A percentile compares a stretch with the other conserved stretches of the same genome.
phyloP scores from a whole-genome alignment of 345 rosid genomes.

The Capsella bursapastoris region DNA sequence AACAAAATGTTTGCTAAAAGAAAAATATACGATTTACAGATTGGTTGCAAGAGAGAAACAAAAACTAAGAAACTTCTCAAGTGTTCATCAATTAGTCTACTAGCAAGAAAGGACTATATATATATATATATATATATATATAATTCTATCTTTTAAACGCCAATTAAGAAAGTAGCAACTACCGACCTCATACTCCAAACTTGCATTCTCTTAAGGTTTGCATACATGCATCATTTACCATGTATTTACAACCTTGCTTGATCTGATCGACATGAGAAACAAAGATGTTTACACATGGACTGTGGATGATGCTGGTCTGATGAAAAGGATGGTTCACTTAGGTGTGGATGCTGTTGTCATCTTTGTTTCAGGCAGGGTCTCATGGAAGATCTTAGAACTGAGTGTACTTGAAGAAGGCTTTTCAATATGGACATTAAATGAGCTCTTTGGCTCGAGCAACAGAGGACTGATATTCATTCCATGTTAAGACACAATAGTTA shows the following conservation, averaged over 20 bases:
- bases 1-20: too few relatives aligned
- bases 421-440: constrained; percentile 40
- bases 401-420: constrained; percentile 79
- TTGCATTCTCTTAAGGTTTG: too few relatives aligned
- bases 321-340: constrained; percentile 68
- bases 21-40: too few relatives aligned
- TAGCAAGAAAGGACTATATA: too few relatives aligned
- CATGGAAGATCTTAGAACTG: constrained; percentile 71
- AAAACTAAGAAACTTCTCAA: too few relatives aligned
- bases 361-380: constrained; percentile 53
- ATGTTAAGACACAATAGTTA: not conserved
- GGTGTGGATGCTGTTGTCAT: constrained; percentile 77
- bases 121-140: too few relatives aligned
- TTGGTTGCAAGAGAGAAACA: too few relatives aligned
- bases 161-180: too few relatives aligned
- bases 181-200: too few relatives aligned
- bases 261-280: constrained; percentile 56
- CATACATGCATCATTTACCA: not conserved
- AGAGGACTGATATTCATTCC: not conserved
- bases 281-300: constrained; percentile 90
- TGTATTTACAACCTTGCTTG: constrained; percentile 21
- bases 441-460: constrained; percentile 12
- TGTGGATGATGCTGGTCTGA: constrained; percentile 75
- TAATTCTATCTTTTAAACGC: too few relatives aligned
- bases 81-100: too few relatives aligned